phyloP scores from a whole-genome alignment of 23 red algal genomes.

The Gracilaria gracilis region DNA sequence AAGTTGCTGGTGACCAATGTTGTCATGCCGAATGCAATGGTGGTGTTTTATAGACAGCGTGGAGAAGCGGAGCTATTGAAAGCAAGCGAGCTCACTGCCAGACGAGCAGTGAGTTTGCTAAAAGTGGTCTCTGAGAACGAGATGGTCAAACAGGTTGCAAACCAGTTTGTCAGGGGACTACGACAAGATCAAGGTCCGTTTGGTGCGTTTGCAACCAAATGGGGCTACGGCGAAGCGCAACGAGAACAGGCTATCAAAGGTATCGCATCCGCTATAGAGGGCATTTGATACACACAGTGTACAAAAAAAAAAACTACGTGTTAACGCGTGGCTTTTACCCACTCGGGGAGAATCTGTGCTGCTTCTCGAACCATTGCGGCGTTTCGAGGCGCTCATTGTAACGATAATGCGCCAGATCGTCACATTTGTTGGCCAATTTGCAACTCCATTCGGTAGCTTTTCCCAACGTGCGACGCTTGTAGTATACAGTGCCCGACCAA shows the following conservation, averaged over 20 bases:
- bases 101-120: neutral
- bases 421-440: neutral
- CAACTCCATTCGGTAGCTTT: slow-evolving; percentile 31
- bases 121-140: neutral
- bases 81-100: neutral
- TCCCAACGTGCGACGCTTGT: slow-evolving; percentile 59
- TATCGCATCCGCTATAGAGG: neutral
- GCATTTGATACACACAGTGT: neutral
- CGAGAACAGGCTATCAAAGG: neutral
- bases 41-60: neutral
- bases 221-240: neutral
- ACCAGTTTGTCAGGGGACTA: slow-evolving; percentile 25
- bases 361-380: slow-evolving; percentile 15
- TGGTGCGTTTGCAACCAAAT: slow-evolving; percentile 7
- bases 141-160: neutral
- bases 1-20: slow-evolving; percentile 28
- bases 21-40: slow-evolving; percentile 19
- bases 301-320: too few relatives aligned
- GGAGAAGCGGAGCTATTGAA: neutral
- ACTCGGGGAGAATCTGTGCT: neutral
- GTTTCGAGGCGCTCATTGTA: neutral
- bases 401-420: slow-evolving; percentile 25
- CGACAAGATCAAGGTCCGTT: neutral
- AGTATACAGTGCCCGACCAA: slow-evolving; percentile 67
- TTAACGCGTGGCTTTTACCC: neutral